phyloP scores from a whole-genome alignment of 2,329 filamentous ascomycete species.

The Alternaria rosae region DNA sequence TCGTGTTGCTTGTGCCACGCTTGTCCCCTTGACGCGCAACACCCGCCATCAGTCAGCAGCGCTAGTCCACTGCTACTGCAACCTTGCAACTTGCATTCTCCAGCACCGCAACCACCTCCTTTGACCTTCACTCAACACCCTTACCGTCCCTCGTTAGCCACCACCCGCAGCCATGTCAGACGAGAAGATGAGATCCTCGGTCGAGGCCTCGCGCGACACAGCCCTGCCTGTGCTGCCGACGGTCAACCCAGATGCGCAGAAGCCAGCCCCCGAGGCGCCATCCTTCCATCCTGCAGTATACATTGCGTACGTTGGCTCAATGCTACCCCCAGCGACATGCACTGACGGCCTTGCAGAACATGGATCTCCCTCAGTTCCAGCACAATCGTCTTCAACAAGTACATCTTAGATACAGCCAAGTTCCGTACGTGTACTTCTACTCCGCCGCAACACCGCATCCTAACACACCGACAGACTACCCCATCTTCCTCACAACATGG shows the following conservation, averaged over 20 bases:
- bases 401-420: slow-evolving; percentile 83
- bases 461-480: slow-evolving; percentile 44
- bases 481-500: slow-evolving; percentile 84
- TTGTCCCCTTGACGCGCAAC: slow-evolving; percentile 18
- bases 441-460: slow-evolving; percentile 15
- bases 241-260: slow-evolving; percentile 78
- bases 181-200: slow-evolving; percentile 83
- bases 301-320: slow-evolving; percentile 67
- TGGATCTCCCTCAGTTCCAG: slow-evolving; percentile 95
- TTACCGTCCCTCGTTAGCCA: slow-evolving; percentile 30
- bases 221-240: slow-evolving; percentile 75
- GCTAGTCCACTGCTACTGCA: slow-evolving; percentile 24
- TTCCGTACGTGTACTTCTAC: slow-evolving; percentile 70
- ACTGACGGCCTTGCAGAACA: slow-evolving; percentile 62
- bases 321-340: slow-evolving; percentile 36
- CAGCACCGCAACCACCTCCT: slow-evolving; percentile 26
- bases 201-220: slow-evolving; percentile 72
- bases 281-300: slow-evolving; percentile 84
- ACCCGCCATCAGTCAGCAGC: slow-evolving; percentile 30
- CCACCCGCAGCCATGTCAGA: slow-evolving; percentile 62
- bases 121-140: slow-evolving; percentile 20
- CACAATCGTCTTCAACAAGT: slow-evolving; percentile 99
- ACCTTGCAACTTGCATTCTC: slow-evolving; percentile 17
- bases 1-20: slow-evolving; percentile 35
- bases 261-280: slow-evolving; percentile 65